Percentiles rank a stretch among this genome's conserved stretches.
Conservation (phyloP, 1,284 basidiomycete genomes). For the Cutaneotrichosporon spelunceum region DNA sequence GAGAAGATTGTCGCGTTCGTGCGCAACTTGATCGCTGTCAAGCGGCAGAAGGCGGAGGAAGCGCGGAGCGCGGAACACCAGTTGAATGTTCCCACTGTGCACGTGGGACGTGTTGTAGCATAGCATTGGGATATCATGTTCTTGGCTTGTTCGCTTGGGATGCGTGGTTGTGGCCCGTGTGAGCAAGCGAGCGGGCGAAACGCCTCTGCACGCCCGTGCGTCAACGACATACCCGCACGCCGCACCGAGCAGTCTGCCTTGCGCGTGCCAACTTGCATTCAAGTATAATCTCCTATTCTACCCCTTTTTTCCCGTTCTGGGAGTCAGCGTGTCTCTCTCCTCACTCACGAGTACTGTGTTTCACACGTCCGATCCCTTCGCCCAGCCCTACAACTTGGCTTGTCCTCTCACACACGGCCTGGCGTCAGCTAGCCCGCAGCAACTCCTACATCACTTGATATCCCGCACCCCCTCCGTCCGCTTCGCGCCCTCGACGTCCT, state of each 20-base stretch:
- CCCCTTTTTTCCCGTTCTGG: too few species aligned
- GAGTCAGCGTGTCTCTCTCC: neutral
- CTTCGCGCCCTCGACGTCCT: neutral
- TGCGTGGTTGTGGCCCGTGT: too few species aligned
- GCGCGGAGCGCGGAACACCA: conserved; percentile 10
- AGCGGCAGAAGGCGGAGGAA: conserved; percentile 5
- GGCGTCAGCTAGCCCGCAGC: neutral
- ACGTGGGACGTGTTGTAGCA: conserved; percentile 8
- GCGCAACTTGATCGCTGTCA: conserved; percentile 13
- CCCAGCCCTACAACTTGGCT: too few species aligned
- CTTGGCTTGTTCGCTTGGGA: too few species aligned
- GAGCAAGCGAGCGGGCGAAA: too few species aligned
- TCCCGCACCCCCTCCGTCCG: neutral
- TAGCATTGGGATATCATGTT: conserved; percentile 3
- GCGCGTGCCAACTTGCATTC: neutral
- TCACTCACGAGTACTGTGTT: neutral
- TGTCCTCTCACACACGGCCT: neutral
- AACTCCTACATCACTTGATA: neutral
- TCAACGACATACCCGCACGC: too few species aligned
- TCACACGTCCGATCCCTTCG: neutral
- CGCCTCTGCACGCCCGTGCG: too few species aligned
- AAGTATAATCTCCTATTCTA: neutral
- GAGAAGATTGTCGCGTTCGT: conserved; percentile 65
- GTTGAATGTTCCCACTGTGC: conserved; percentile 16
- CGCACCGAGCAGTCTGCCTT: too few species aligned